Percentiles rank a stretch among this genome's conserved stretches.
phyloP scores from a whole-genome alignment of 192 early-diverging fungal genomes.

The Phlyctochytrium planicorne region DNA sequence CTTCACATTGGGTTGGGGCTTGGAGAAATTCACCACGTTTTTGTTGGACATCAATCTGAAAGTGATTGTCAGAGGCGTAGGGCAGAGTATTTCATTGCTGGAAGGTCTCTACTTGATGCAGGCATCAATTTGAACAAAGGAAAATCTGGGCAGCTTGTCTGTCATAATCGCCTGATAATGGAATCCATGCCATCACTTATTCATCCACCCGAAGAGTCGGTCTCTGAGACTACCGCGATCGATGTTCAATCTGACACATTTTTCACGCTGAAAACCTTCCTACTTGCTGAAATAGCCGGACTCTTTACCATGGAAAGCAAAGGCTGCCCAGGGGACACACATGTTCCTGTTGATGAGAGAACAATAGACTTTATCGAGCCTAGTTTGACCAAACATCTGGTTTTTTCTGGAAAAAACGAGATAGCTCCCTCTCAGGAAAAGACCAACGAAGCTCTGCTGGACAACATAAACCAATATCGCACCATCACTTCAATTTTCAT shows the following conservation, averaged over 20 bases:
- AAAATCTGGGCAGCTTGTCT: slow-evolving; percentile 13
- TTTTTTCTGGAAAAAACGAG: too few species aligned
- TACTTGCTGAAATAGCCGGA: too few species aligned
- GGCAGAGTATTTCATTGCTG: slow-evolving; percentile 23
- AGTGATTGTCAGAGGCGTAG: background rate
- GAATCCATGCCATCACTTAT: too few species aligned
- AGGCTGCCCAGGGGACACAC: too few species aligned
- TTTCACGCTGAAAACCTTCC: too few species aligned
- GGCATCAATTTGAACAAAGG: slow-evolving; percentile 8
- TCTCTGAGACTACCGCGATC: too few species aligned
- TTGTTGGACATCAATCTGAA: slow-evolving; percentile 18
- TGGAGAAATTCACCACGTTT: slow-evolving; percentile 11
- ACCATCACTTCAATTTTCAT: background rate
- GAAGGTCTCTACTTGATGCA: slow-evolving; percentile 3
- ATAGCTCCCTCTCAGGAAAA: too few species aligned
- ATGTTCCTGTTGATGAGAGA: background rate
- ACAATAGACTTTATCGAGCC: too few species aligned
- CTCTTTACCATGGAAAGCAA: background rate
- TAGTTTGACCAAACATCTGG: background rate
- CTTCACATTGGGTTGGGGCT: slow-evolving; percentile 25
- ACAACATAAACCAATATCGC: background rate
- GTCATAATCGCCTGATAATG: too few species aligned
- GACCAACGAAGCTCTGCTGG: too few species aligned
- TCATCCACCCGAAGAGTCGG: too few species aligned
- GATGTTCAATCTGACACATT: too few species aligned